A percentile compares a stretch with the other conserved stretches of the same genome.
phyloP scores from a whole-genome alignment of 768 basidiomycete species.

The Antrodiella citrinella region DNA sequence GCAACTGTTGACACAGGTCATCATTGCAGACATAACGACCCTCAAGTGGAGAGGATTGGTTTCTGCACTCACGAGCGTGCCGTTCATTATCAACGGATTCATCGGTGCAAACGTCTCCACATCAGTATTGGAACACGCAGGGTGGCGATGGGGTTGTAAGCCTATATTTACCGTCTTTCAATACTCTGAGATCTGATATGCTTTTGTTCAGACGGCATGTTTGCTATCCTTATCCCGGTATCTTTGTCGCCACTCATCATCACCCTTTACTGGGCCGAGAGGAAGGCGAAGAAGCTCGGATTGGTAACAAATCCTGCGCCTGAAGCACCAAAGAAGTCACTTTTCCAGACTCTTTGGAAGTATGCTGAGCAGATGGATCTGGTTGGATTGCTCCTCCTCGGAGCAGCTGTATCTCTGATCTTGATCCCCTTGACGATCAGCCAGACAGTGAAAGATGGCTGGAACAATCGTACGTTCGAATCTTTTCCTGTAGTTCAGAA shows the following conservation, averaged over 20 bases:
- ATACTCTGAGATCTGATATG: background rate
- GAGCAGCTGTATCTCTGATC: slow-evolving; percentile 22
- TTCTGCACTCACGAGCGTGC: slow-evolving; percentile 35
- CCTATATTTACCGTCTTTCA: background rate
- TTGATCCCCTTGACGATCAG: slow-evolving; percentile 24
- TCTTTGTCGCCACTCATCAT: slow-evolving; percentile 19
- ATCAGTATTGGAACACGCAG: slow-evolving; percentile 30
- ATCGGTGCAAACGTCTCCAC: slow-evolving; percentile 58
- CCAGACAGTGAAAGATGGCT: slow-evolving; percentile 15
- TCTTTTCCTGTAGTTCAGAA: too few relatives aligned
- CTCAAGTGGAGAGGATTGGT: slow-evolving; percentile 30
- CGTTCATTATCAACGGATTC: slow-evolving; percentile 57
- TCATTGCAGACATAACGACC: slow-evolving; percentile 22
- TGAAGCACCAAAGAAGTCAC: slow-evolving; percentile 5
- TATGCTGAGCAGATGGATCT: slow-evolving; percentile 22
- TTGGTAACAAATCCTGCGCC: slow-evolving; percentile 8
- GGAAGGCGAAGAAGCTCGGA: slow-evolving; percentile 17
- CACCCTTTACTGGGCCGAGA: slow-evolving; percentile 22
- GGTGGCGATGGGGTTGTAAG: slow-evolving; percentile 66
- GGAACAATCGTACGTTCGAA: slow-evolving; percentile 23
- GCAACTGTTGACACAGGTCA: slow-evolving; percentile 48
- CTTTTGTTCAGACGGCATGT: slow-evolving; percentile 22
- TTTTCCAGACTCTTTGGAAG: slow-evolving; percentile 33
- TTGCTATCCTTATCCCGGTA: slow-evolving; percentile 22
- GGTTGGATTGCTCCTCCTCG: slow-evolving; percentile 23